These are phyloP conservation scores for Colletotrichum spaethianum DNA, from an alignment of 2,329 filamentous ascomycete species.

Conservation along the genomic window DNA sequence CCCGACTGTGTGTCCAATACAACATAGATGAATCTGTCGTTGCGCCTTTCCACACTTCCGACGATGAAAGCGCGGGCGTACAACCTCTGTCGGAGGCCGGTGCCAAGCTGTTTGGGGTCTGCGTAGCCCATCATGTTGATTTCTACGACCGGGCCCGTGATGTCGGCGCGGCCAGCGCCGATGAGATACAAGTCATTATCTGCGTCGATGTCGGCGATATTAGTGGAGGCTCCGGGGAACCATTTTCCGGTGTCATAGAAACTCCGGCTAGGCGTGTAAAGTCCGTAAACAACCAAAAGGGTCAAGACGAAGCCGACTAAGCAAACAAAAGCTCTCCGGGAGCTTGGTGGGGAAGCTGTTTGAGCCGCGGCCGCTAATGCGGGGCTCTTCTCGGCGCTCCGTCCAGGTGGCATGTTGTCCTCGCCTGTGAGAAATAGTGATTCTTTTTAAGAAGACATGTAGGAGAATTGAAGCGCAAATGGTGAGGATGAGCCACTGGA, in stretches of 20 bases:
- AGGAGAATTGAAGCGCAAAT: constrained; percentile 21
- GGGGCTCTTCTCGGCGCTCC: constrained; percentile 30
- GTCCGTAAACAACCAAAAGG: constrained; percentile 27
- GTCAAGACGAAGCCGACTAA: constrained; percentile 30
- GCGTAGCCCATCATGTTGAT: constrained; percentile 94
- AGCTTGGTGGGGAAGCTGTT: constrained; percentile 21
- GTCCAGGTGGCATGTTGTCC: constrained; percentile 26
- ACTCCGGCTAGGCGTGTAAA: neutral
- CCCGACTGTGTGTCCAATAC: constrained; percentile 89
- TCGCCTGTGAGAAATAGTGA: constrained; percentile 7
- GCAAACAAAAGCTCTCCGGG: constrained; percentile 28
- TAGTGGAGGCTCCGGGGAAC: constrained; percentile 1
- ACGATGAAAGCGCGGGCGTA: constrained; percentile 92
- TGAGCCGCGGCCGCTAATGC: constrained; percentile 22
- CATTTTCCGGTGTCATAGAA: neutral
- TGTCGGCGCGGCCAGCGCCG: constrained; percentile 68
- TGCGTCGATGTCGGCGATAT: constrained; percentile 9
- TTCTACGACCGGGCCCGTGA: constrained; percentile 83
- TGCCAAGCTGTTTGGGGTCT: constrained; percentile 82
- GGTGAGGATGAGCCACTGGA: constrained; percentile 3
- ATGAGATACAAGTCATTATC: constrained; percentile 60
- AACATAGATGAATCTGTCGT: constrained; percentile 85
- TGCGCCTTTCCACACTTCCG: constrained; percentile 74
- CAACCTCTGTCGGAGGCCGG: constrained; percentile 85
- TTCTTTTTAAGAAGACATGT: constrained; percentile 21